Evolutionary conservation across 805 yeast genomes (phyloP).

Genomic region (Myxozyma neglecta): DNA sequence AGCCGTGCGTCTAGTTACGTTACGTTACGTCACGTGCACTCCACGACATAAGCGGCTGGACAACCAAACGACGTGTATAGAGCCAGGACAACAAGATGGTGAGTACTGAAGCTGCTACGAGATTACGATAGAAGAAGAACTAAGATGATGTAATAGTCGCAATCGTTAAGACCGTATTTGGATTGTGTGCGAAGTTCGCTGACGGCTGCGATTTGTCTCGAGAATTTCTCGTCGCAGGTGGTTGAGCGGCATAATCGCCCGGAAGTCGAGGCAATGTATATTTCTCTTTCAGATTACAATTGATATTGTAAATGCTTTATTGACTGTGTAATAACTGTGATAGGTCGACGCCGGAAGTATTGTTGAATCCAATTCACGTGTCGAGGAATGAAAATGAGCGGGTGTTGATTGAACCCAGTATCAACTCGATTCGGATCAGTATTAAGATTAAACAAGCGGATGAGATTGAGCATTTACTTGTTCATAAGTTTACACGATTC

Average conservation of each 20-base stretch:
- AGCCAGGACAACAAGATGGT: no score
- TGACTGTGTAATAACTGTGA: background rate
- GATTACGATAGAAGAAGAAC: no score
- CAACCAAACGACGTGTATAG: no score
- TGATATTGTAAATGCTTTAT: background rate
- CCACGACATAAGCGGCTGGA: no score
- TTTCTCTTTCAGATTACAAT: no score
- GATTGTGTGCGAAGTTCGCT: conserved; percentile 91
- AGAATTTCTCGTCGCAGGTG: conserved; percentile 90
- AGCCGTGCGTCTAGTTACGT: no score
- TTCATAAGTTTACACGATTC: conserved; percentile 91
- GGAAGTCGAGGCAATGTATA: conserved; percentile 74
- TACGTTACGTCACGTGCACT: no score
- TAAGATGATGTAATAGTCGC: conserved; percentile 59
- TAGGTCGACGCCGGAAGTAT: conserved; percentile 74
- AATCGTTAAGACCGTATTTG: conserved; percentile 92
- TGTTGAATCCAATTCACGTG: conserved; percentile 84
- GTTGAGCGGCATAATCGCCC: conserved; percentile 98
- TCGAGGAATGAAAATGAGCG: conserved; percentile 92
- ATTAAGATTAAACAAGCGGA: conserved; percentile 96
- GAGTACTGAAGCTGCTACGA: no score
- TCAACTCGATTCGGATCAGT: conserved; percentile 87
- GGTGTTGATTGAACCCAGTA: conserved; percentile 89
- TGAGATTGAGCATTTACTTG: conserved; percentile 91
- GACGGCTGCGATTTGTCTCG: conserved; percentile 88